Evolutionary conservation across 2,329 filamentous ascomycete species (phyloP).

Genomic region (Cytospora chrysosperma): DNA sequence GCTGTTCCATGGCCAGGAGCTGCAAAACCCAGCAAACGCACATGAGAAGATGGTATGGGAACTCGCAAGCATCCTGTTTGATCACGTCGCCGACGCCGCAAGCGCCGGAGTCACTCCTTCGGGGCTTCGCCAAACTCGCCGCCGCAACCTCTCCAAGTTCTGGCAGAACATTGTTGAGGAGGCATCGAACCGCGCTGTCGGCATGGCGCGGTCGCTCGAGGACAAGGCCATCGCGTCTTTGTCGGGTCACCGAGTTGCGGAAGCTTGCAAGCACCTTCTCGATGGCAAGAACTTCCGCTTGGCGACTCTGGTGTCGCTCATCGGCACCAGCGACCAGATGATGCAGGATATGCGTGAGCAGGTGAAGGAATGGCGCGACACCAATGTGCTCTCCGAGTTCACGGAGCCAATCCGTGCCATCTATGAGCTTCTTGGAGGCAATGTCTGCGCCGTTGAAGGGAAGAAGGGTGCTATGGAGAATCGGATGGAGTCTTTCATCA

Average conservation of each 20-base stretch:
- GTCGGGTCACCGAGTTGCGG: constrained; percentile 73
- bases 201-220: constrained; percentile 64
- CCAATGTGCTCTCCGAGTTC: constrained; percentile 85
- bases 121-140: constrained; percentile 40
- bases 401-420: constrained; percentile 78
- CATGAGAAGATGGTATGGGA: constrained; percentile 82
- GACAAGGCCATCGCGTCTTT: constrained; percentile 82
- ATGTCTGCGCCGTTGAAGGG: constrained; percentile 80
- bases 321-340: constrained; percentile 69
- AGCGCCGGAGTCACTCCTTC: constrained; percentile 33
- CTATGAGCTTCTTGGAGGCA: constrained; percentile 86
- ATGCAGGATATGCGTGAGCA: constrained; percentile 77
- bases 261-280: constrained; percentile 79
- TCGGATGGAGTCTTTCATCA: constrained; percentile 73
- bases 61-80: constrained; percentile 83
- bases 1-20: constrained; percentile 43
- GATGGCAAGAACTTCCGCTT: constrained; percentile 77
- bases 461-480: constrained; percentile 75
- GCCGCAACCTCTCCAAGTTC: constrained; percentile 66
- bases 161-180: constrained; percentile 66
- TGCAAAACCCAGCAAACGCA: constrained; percentile 33
- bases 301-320: constrained; percentile 79
- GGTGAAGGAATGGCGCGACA: constrained; percentile 78
- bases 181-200: constrained; percentile 52
- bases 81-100: constrained; percentile 46